Evolutionary conservation across 2,329 filamentous ascomycete species (phyloP), one percentile per base, ranked within the genome.

Genomic region (Colletotrichum cuscutae): DNA sequence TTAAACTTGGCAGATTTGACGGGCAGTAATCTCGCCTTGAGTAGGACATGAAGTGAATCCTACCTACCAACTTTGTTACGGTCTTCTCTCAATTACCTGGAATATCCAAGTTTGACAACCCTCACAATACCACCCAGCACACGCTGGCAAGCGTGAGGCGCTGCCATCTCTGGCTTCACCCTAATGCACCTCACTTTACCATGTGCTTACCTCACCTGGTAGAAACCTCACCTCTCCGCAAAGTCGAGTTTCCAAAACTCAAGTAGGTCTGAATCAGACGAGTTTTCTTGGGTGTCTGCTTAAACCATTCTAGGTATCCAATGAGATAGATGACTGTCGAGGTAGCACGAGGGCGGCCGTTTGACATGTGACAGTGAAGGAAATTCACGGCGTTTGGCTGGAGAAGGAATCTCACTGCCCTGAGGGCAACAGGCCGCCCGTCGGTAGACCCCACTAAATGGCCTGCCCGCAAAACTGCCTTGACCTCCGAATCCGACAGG

Each of bases 291-390:
- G 19, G 42, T 49, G 42, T 19, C 42, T 49, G 42, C 12, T 49
- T n/a, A 49, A 22, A 19, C 42, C 37, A 42, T 19, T 42, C 37
- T 42, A 49, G 42, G 19, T 49, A 49, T 22, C 42, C 42, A 49
- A 49, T 49, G 19, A 49, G 42, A 49, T 9, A 49, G 42, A 49
- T 9, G 42, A 22, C 42, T 22, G 19, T n/a, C 42, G 15, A 49
- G 7, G 42, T 49, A 49, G 42, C 42, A 49, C 42, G 42, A 49
- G 42, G 42, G 30, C 15, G 19, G 15, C 49, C 30, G 30, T 54
- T 64, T 64, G 49, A 32, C 61, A 64, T 64, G 61, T 64, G 61
- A 64, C 22, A 52, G 61, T 54, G 46, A 63, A 53, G 46, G n/a
- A 22, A 53, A 53, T 53, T 35, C 28, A 52, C 32, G 12, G 46